Evolutionary conservation across 345 rosid genomes (phyloP), one percentile per base, ranked within the genome.

Genomic region (Cardiospermum halicacabum): DNA sequence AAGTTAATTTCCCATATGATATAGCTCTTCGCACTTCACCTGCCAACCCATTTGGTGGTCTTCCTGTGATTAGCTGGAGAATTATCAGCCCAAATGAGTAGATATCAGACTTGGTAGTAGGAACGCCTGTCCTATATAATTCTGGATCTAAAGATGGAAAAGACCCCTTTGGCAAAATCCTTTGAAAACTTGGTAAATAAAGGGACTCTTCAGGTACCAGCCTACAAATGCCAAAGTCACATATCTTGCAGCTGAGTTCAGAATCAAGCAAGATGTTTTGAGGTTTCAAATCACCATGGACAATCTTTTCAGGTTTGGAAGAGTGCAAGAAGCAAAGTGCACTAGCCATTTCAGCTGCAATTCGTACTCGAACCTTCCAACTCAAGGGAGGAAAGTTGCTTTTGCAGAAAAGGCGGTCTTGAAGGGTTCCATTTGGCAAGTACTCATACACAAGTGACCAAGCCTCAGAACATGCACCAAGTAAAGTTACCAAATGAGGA

Each of bases 281-380:
- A 34, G 85, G 92, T 65, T 84, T 89, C 67, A 89, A 74, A 78
- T 84, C 87, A 16, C 89, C 88, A 28, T 86, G 92, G 65, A 89
- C 80, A 48, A 86, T 83, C 77, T 75, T 84, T 70, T 84, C 92
- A 9, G 90, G 90, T 66, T 83, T 78, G 71, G 85, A 72, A 40
- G 90, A 82, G 75, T 89, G 89, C 75, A 89, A 69, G 73, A 86
- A 89, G 79, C 90, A 84, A 70, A 89, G 84, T 18, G 86, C 89
- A 57, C 86, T 84, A 0, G 96, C 63, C 51, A 86, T 78, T 77
- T 88, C 89, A 62, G 88, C 79, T 56, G 80, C 72, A 24, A 84
- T 82, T 43, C 79, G 81, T 16, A 76, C 74, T 59, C 89, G 82
- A 21, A 56, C 64, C 79, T 78, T 74, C 89, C 96, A 89, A 16